Evolutionary conservation across 2,329 filamentous ascomycete species (phyloP).

Genomic region (Pseudocercospora pini-densiflorae): DNA sequence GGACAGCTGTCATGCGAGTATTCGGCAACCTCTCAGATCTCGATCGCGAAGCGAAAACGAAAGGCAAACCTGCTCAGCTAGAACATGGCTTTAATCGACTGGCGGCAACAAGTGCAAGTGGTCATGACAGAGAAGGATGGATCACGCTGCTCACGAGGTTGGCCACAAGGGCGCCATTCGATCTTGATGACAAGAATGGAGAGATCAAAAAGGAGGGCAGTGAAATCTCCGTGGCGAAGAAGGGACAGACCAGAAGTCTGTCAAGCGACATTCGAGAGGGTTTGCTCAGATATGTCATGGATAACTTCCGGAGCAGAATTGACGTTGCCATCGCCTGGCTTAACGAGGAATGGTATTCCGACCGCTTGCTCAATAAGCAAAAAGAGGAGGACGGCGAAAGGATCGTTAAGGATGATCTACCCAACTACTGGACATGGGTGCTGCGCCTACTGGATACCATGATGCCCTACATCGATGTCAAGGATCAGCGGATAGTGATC

Average conservation of each 20-base stretch:
- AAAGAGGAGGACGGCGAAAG: constrained; percentile 21
- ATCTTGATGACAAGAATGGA: constrained; percentile 55
- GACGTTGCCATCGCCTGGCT: constrained; percentile 93
- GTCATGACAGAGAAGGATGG: constrained; percentile 87
- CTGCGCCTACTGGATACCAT: constrained; percentile 78
- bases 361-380: constrained; percentile 62
- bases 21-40: constrained; percentile 77
- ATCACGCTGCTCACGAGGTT: constrained; percentile 83
- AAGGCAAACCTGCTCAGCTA: constrained; percentile 34
- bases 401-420: constrained; percentile 25
- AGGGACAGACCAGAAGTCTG: constrained; percentile 51
- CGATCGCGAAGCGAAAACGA: constrained; percentile 70
- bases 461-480: constrained; percentile 85
- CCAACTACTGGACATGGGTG: constrained; percentile 35
- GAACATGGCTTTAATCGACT: constrained; percentile 78
- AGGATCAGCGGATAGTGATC: constrained; percentile 81
- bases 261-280: constrained; percentile 76
- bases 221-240: constrained; percentile 23
- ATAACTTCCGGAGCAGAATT: constrained; percentile 88
- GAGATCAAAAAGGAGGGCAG: constrained; percentile 41
- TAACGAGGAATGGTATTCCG: constrained; percentile 98
- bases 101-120: constrained; percentile 66
- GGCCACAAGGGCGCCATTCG: constrained; percentile 76
- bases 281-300: constrained; percentile 83
- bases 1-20: constrained; percentile 74